Evolutionary conservation across 2,329 filamentous ascomycete genomes (phyloP), one percentile per base, ranked within the genome.

Genomic region (Fusarium fracticaudum): DNA sequence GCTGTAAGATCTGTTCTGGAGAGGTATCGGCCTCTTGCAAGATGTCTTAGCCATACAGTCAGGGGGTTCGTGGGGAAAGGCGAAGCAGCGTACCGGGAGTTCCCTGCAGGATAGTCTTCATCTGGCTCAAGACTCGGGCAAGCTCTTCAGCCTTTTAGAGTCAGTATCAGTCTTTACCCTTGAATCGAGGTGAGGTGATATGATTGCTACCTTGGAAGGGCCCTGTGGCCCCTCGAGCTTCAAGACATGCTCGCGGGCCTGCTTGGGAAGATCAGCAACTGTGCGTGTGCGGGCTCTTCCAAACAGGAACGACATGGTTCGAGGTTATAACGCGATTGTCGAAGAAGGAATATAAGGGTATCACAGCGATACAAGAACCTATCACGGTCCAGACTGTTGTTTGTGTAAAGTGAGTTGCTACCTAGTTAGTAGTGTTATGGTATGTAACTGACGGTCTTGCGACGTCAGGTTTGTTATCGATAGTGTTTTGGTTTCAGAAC

Each of bases 91-190:
- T 87, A 97, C 95, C 95, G 84, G 94, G 94, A 69, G 95, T 98
- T 75, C 96, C 96, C 86, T 98, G 96, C 20, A 99, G 90, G 68
- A 96, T 91, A 73, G 95, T 86, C 83, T 98, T 98, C 92, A 98
- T 97, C 82, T 97, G 94, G 60, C 89, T 88, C 73, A 99, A 89
- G 76, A 95, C 92, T 80, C 94, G 94, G 55, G 94, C 92, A 72
- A 97, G 88, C 80, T 98, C 95, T 80, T 98, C 96, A 71, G 92
- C 89, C 95, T 98, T 66, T 17, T 17, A 48, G 17, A 41, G 35
- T 63, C 37, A 64, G 68, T 66, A 26, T 51, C 31, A 65, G 65
- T 67, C 31, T 48, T 51, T 43, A 22, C 12, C 13, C 26, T 24
- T 55, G 53, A 33, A 22, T 33, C 9, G 60, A 24, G 15, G 24